Conservation (phyloP, 1,284 basidiomycete genomes). For the Fomes fomentarius region DNA sequence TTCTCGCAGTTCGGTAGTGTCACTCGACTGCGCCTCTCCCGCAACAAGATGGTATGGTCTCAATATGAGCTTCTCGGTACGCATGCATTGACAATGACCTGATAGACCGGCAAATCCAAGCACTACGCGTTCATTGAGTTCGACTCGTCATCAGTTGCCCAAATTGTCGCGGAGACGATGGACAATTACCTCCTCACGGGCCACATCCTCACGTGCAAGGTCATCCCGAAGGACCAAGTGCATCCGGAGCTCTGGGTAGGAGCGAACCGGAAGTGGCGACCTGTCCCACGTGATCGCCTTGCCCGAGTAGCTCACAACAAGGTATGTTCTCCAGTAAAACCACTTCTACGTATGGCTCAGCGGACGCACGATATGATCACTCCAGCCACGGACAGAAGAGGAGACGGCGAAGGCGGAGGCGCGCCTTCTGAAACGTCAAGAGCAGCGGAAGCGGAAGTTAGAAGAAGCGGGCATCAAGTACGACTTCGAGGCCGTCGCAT, state of each 20-base stretch:
- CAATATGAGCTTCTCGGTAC: neutral
- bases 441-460: constrained; percentile 79
- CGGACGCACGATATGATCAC: constrained; percentile 1
- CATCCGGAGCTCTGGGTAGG: constrained; percentile 97
- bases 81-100: neutral
- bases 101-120: constrained; percentile 90
- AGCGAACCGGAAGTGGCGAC: constrained; percentile 90
- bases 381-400: constrained; percentile 77
- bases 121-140: constrained; percentile 99
- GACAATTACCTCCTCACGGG: constrained; percentile 97
- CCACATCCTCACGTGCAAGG: constrained; percentile 88
- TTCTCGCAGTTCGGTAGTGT: constrained; percentile 96
- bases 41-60: constrained; percentile 84
- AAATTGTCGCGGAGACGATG: constrained; percentile 99
- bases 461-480: constrained; percentile 88
- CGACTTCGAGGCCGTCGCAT: constrained; percentile 75
- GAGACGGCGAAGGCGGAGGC: constrained; percentile 71
- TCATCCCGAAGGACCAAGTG: constrained; percentile 86
- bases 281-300: constrained; percentile 76
- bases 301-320: constrained; percentile 81
- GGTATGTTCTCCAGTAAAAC: constrained; percentile 44
- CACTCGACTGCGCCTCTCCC: constrained; percentile 85
- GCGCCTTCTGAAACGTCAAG: constrained; percentile 80
- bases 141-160: constrained; percentile 84
- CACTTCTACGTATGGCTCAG: constrained; percentile 2